Percentiles rank a stretch among this genome's conserved stretches.
Conservation (phyloP, 2,329 filamentous ascomycete species). For the Ilyonectria mors-panacis region DNA sequence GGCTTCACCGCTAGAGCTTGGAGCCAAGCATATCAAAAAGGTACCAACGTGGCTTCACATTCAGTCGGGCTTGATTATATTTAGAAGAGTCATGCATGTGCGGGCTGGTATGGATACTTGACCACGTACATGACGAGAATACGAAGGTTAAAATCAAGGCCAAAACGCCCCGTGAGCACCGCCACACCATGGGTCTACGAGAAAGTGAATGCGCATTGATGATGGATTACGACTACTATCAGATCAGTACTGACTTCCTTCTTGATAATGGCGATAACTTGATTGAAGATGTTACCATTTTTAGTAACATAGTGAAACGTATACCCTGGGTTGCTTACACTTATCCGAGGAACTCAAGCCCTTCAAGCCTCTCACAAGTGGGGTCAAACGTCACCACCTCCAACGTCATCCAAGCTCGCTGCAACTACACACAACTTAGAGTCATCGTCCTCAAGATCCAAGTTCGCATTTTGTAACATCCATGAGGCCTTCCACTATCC, state of each 20-base stretch:
- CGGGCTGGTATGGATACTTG: background rate
- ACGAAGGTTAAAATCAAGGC: background rate
- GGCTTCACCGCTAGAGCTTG: background rate
- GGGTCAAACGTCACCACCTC: conserved; percentile 13
- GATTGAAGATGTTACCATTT: background rate
- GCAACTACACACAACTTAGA: conserved; percentile 15
- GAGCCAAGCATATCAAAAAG: conserved; percentile 4
- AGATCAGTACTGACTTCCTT: no score
- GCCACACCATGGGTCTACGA: no score
- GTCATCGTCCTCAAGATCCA: background rate
- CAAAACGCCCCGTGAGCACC: background rate
- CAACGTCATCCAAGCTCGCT: conserved; percentile 13
- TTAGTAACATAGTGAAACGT: conserved; percentile 2
- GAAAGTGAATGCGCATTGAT: no score
- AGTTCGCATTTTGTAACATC: conserved; percentile 1
- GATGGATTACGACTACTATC: no score
- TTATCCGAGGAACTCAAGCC: conserved; percentile 3
- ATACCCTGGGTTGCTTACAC: background rate
- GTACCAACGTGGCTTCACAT: background rate
- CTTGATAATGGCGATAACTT: background rate
- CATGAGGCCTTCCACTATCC: conserved; percentile 39
- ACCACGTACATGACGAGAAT: background rate
- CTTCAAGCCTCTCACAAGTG: conserved; percentile 5
- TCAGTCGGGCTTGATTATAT: background rate
- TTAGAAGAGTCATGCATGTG: background rate